Conservation (phyloP, 306 rosid genomes). For the Casuarina cunninghamiana region DNA sequence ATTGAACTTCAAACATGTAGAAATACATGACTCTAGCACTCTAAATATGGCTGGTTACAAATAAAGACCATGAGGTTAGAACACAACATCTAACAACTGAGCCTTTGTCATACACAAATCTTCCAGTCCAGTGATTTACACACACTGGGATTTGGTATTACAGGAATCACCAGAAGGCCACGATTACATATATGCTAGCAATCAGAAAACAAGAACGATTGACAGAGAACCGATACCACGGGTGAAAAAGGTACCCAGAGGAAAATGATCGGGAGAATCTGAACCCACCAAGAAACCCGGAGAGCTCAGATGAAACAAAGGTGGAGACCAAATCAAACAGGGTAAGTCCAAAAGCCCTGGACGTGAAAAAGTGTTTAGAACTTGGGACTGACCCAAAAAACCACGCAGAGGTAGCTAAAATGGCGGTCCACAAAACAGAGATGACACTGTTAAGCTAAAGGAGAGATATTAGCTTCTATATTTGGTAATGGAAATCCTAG, state of each 20-base stretch:
- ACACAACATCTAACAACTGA: neutral
- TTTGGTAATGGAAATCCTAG: neutral
- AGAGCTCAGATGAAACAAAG: neutral
- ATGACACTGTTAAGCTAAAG: neutral
- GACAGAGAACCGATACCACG: neutral
- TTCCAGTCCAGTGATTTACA: neutral
- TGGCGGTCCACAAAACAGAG: neutral
- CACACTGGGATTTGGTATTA: neutral
- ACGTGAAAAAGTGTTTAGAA: neutral
- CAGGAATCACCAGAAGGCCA: neutral
- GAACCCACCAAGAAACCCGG: neutral
- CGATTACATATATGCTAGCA: neutral
- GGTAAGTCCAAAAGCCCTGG: neutral
- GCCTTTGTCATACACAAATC: neutral
- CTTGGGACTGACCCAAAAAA: neutral
- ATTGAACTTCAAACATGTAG: neutral
- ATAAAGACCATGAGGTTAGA: neutral
- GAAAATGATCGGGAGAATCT: neutral
- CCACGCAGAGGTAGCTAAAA: neutral
- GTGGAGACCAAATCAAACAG: neutral
- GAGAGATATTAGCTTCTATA: neutral
- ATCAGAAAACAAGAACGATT: neutral
- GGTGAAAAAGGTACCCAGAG: neutral
- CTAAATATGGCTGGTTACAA: neutral
- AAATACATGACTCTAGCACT: neutral